phyloP scores from a whole-genome alignment of 176 grass and related monocot species.

The Puccinellia tenuiflora region DNA sequence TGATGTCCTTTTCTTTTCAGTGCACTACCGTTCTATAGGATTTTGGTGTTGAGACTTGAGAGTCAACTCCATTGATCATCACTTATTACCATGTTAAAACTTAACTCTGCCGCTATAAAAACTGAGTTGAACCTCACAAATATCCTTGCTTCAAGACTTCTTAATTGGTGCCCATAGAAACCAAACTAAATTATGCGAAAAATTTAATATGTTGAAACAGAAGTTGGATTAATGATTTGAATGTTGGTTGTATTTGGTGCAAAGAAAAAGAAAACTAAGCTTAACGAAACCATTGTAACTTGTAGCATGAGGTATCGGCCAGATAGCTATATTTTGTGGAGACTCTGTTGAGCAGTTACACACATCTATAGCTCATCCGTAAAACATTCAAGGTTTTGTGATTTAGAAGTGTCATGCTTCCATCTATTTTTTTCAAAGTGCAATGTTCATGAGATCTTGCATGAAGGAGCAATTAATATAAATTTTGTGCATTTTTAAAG shows the following conservation, averaged over 20 bases:
- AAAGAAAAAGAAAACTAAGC: neutral
- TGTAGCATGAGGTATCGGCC: neutral
- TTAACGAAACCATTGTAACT: neutral
- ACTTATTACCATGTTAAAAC: neutral
- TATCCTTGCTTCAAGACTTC: neutral
- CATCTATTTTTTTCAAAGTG: neutral
- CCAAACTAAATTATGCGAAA: neutral
- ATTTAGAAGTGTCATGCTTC: neutral
- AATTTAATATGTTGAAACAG: neutral
- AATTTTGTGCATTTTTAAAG: neutral
- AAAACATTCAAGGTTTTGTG: neutral
- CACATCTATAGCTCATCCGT: neutral
- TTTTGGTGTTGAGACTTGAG: neutral
- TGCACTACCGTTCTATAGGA: neutral
- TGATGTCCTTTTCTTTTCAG: constrained; percentile 18
- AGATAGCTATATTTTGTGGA: neutral
- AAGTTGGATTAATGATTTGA: neutral
- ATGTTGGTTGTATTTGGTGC: neutral
- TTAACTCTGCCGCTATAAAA: neutral
- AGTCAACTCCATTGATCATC: neutral
- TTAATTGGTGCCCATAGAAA: neutral
- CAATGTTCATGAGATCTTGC: neutral
- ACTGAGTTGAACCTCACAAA: neutral
- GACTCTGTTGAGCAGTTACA: neutral
- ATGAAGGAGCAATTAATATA: neutral